A percentile compares a stretch with the other conserved stretches of the same genome.
These are phyloP conservation scores for Annulohypoxylon maeteangense DNA, from an alignment of 495 filamentous ascomycete genomes.

Conservation along the genomic window DNA sequence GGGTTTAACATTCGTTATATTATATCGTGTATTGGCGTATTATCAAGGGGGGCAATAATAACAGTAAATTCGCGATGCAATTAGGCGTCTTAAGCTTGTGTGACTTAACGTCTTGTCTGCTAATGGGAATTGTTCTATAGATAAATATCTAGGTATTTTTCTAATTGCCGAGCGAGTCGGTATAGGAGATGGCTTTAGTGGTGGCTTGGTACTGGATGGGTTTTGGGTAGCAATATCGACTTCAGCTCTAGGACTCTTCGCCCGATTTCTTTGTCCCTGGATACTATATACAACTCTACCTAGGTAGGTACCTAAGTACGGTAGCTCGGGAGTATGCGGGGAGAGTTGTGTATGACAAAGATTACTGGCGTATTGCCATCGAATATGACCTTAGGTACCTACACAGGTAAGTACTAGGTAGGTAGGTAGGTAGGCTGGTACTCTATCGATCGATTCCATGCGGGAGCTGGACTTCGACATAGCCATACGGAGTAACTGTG, in stretches of 20 bases:
- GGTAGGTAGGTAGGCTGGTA: background rate
- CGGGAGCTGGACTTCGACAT: background rate
- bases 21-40: constrained; percentile 10
- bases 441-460: background rate
- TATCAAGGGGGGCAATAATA: background rate
- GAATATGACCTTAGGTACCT: background rate
- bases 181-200: background rate
- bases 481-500: background rate
- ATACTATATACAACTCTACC: too few relatives aligned
- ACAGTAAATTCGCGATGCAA: background rate
- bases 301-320: too few relatives aligned
- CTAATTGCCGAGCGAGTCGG: background rate
- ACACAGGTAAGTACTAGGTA: too few relatives aligned
- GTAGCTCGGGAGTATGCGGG: background rate
- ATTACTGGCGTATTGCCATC: background rate
- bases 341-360: background rate
- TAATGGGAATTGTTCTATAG: background rate
- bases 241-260: background rate
- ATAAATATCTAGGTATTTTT: background rate
- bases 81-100: background rate
- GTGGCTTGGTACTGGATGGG: background rate
- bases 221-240: background rate
- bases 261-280: background rate
- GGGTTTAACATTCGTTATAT: constrained; percentile 18
- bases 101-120: background rate